Evolutionary conservation across 495 filamentous ascomycete species (phyloP).

Genomic region (Lepidopterella palustris): DNA sequence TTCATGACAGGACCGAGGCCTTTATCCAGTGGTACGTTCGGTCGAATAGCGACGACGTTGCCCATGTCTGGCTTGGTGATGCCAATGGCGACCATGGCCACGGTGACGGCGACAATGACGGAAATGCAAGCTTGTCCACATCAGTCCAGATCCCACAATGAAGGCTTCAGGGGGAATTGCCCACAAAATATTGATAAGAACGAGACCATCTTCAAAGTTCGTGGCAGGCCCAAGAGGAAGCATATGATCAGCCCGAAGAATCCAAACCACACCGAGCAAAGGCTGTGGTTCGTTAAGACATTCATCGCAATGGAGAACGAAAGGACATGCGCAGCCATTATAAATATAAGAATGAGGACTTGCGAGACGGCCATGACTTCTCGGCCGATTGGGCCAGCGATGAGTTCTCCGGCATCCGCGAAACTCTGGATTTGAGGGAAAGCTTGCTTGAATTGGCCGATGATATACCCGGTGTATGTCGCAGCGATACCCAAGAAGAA

Average conservation of each 20-base stretch:
- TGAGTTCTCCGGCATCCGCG: conserved; percentile 62
- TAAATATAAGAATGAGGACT: conserved; percentile 64
- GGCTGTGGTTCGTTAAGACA: conserved; percentile 54
- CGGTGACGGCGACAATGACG: conserved; percentile 57
- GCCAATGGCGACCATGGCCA: conserved; percentile 54
- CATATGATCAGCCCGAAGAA: conserved; percentile 58
- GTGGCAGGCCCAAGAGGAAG: conserved; percentile 55
- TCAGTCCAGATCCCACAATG: conserved; percentile 18
- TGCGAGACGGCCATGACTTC: conserved; percentile 59
- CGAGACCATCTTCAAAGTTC: conserved; percentile 53
- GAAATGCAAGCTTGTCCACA: conserved; percentile 54
- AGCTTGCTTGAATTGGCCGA: conserved; percentile 68
- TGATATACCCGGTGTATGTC: conserved; percentile 70
- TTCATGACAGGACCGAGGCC: conserved; percentile 59
- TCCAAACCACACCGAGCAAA: conserved; percentile 63
- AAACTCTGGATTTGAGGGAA: conserved; percentile 68
- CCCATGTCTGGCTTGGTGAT: conserved; percentile 26
- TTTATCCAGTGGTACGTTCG: conserved; percentile 17
- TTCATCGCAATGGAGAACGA: conserved; percentile 69
- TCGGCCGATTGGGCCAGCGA: conserved; percentile 57
- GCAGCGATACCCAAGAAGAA: conserved; percentile 57
- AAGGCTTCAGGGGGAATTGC: conserved; percentile 24
- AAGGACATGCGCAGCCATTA: conserved; percentile 69
- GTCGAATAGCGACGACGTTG: conserved; percentile 19
- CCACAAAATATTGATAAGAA: conserved; percentile 59